Evolutionary conservation across 2,329 filamentous ascomycete species (phyloP).

Genomic region (Ophiostoma pallidulum): DNA sequence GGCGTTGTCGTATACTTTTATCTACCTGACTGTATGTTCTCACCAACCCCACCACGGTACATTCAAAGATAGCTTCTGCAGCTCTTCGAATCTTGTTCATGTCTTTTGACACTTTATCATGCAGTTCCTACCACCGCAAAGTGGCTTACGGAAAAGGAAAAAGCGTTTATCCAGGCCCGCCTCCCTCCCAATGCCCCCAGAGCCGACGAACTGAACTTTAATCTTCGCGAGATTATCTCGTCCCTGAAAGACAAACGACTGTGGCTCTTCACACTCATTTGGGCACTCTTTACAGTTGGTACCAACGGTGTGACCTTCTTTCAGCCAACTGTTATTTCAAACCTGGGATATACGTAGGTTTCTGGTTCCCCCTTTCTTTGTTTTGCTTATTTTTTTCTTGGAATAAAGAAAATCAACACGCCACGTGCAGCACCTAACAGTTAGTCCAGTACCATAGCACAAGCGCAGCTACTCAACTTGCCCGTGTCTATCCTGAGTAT

Average conservation of each 20-base stretch:
- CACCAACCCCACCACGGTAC: no score
- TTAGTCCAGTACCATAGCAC: constrained; percentile 27
- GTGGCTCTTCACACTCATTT: constrained; percentile 38
- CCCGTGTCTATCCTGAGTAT: constrained; percentile 11
- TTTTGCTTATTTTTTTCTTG: neutral
- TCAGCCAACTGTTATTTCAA: constrained; percentile 31
- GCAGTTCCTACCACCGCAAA: constrained; percentile 34
- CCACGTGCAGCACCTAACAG: neutral
- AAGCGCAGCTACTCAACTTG: constrained; percentile 37
- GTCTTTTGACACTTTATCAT: neutral
- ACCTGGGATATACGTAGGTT: constrained; percentile 21
- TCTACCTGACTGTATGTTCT: constrained; percentile 40
- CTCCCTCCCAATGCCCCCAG: constrained; percentile 35
- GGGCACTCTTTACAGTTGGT: constrained; percentile 37
- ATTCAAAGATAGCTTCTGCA: no score
- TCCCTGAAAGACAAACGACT: constrained; percentile 32
- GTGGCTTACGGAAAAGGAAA: constrained; percentile 37
- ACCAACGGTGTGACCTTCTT: constrained; percentile 35
- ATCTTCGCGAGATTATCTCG: constrained; percentile 27
- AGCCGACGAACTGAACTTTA: constrained; percentile 32
- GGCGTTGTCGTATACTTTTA: constrained; percentile 41
- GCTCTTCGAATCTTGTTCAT: neutral
- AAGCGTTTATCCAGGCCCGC: constrained; percentile 38
- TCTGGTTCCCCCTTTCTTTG: neutral
- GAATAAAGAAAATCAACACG: constrained; percentile 15